phyloP scores from a whole-genome alignment of 352 stramenopile genomes.

The Pythium apleroticum region DNA sequence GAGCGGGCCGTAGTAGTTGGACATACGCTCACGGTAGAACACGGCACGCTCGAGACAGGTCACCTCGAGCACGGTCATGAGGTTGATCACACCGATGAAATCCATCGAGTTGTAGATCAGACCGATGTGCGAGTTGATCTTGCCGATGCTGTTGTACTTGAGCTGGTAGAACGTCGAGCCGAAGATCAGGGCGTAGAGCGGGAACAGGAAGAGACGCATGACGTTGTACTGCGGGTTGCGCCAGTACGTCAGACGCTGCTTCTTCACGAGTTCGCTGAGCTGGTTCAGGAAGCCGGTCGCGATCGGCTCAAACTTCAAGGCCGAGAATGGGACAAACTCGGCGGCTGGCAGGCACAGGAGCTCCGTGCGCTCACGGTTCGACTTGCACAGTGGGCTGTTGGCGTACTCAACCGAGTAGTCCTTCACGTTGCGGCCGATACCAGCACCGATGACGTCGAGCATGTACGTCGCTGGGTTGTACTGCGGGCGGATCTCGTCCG shows the following conservation, averaged over 20 bases:
- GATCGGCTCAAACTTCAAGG: conserved; percentile 45
- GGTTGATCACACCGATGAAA: conserved; percentile 59
- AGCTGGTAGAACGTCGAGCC: conserved; percentile 60
- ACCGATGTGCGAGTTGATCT: conserved; percentile 58
- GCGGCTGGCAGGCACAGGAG: conserved; percentile 11
- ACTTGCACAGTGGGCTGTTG: conserved; percentile 35
- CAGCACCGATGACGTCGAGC: conserved; percentile 80
- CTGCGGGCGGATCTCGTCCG: conserved; percentile 64
- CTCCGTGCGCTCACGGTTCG: conserved; percentile 32
- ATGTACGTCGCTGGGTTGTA: conserved; percentile 92
- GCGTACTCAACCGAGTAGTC: conserved; percentile 54
- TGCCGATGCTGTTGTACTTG: conserved; percentile 24
- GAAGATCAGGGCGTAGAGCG: conserved; percentile 50
- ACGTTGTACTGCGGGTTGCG: conserved; percentile 53
- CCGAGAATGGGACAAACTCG: conserved; percentile 41
- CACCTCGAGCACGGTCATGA: conserved; percentile 63
- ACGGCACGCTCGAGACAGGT: conserved; percentile 53
- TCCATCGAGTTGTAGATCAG: conserved; percentile 72
- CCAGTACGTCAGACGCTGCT: conserved; percentile 52
- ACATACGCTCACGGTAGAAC: conserved; percentile 70
- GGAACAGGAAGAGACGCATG: conserved; percentile 54
- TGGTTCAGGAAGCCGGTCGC: conserved; percentile 45
- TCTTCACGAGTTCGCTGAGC: conserved; percentile 32
- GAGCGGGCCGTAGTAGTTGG: conserved; percentile 71
- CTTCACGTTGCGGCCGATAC: conserved; percentile 53